Base-by-base conservation (phyloP, 2,329 filamentous ascomycete species). In the Pseudopyrenochaeta lycopersici region DNA sequence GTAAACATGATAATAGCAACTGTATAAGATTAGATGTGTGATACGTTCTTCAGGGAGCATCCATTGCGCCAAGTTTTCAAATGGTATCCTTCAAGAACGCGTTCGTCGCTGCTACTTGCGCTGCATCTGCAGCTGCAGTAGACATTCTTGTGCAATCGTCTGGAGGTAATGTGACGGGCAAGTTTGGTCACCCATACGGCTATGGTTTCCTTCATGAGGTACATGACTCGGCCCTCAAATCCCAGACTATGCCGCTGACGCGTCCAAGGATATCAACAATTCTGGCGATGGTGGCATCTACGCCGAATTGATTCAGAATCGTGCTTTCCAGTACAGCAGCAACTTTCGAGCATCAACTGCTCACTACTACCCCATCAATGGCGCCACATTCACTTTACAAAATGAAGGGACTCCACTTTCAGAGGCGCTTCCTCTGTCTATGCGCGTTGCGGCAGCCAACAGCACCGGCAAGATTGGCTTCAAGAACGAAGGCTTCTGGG, bases 271-370 rank as follows among this genome's bases (percentile, higher is more conserved):
- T 14, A 88, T 88, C 70, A 86, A 86, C 72, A 85, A 89, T 70
- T 88, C 85, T 1, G 88, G 88, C 2, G 89, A 91, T 66, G 88
- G 89, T 18, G 89, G 88, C 4, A 84, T 91, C 57, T 91, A 91
- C 68, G 88, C 86, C 43, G 88, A 91, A 67, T 73, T 91, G 50
- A 84, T 91, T 51, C 83, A 82, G 46, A 91, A 91, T 73, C 83
- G 88, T 43, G 89, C 88, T 10, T 90, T 91, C 66, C 89, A 91
- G 71, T 80, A 78, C 54, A 70, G 65, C 55, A 58, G 39, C 49
- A 44, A 46, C 15, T 70, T 48, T 41, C 61, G 58, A 11, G 67
- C 66, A 10, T 70, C 67, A 4, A 67, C 64, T n/a, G 60, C 57
- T 11, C 64, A 68, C 51, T 71, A 67, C 51, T 67, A 62, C 7